Evolutionary conservation across 2,329 filamentous ascomycete genomes (phyloP), one percentile per base, ranked within the genome.

Genomic region (Fusarium zealandicum): DNA sequence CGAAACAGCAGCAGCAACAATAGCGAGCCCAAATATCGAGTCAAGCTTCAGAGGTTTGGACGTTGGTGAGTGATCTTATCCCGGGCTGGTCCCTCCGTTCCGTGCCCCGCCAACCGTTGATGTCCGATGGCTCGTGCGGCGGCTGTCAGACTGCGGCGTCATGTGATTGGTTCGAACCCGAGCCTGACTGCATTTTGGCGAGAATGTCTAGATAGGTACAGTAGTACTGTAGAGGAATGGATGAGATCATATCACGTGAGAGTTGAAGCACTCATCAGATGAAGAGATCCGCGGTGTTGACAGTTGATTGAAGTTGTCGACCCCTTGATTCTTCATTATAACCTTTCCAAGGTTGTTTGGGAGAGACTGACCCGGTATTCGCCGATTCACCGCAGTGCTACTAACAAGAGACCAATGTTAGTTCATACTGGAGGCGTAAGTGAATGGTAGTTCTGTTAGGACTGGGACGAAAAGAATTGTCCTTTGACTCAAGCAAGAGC

Each of bases 141-240:
- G 54, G 48, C 53, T 56, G 59, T 51, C 51, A 57, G 37, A 37
- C 36, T 37, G 12, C 25, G n/a, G 28, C 38, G 28, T 27, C 22
- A 22, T 44, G 18, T 66, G 64, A 66, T 66, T 66, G 64, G 64
- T 44, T 36, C 14, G 30, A 54, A 45, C 42, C 28, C 35, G 35
- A 54, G 42, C 42, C 28, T 31, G 35, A 43, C 37, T 42, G 14
- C 58, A 43, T 53, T 27, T 33, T 39, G 36, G 37, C 37, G 20
- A 36, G 35, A 13, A n/a, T 38, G 20, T 17, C 18, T 46, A 22
- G 40, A n/a, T 27, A 18, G 36, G 39, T 39, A 39, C 27, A n/a
- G n/a, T n/a, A n/a, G n/a, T n/a, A n/a, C n/a, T n/a, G n/a, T 14
- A 32, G 22, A 18, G 22, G 20, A 12, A 16, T 17, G 17, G 6